Evolutionary conservation across 257 asterid genomes (phyloP).

Genomic region (Nicotiana obtusifolia): DNA sequence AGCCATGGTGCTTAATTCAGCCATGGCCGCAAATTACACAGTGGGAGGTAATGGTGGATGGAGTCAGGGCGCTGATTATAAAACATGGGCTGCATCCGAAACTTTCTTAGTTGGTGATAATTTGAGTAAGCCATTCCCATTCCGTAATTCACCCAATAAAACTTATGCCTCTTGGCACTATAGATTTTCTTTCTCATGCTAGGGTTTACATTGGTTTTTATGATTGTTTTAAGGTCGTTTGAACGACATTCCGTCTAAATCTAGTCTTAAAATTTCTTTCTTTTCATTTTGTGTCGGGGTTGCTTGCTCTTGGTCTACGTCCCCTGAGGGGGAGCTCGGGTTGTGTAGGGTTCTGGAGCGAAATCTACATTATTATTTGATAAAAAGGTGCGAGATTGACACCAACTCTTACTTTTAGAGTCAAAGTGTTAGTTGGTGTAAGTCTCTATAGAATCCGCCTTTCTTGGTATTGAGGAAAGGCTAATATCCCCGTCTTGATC

Average conservation of each 20-base stretch:
- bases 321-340: background rate
- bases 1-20: constrained; percentile 20
- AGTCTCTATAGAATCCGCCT: background rate
- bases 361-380: background rate
- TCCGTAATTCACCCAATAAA: background rate
- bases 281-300: background rate
- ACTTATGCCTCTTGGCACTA: background rate
- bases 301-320: background rate
- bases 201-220: background rate
- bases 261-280: no score
- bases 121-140: constrained; percentile 32
- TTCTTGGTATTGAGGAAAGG: background rate
- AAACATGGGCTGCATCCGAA: constrained; percentile 44
- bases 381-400: background rate
- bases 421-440: background rate
- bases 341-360: background rate
- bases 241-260: background rate
- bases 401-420: background rate
- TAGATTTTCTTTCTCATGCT: background rate
- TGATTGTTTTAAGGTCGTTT: background rate
- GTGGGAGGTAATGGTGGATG: constrained; percentile 61
- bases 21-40: constrained; percentile 43
- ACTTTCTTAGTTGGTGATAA: constrained; percentile 44
- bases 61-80: constrained; percentile 37
- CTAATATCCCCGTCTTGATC: background rate